These are phyloP conservation scores for Phytophthora cajani DNA, from an alignment of 352 stramenopile species.

Conservation along the genomic window DNA sequence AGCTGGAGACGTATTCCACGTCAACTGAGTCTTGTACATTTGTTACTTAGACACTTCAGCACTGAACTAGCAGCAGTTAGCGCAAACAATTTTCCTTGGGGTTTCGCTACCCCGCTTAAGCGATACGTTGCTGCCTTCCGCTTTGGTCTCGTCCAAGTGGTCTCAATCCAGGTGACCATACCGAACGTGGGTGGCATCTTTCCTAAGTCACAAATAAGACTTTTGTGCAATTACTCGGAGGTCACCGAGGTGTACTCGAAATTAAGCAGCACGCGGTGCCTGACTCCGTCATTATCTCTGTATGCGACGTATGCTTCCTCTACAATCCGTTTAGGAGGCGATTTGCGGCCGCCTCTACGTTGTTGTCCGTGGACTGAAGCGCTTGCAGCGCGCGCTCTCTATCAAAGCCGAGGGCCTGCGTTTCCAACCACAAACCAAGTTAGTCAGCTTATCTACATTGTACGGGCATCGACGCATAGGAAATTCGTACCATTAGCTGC, in stretches of 20 bases:
- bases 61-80: no score
- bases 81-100: no score
- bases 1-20: no score
- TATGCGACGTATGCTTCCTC: constrained; percentile 16
- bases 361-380: constrained; percentile 81
- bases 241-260: no score
- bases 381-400: constrained; percentile 72
- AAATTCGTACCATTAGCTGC: constrained; percentile 66
- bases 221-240: constrained; percentile 30
- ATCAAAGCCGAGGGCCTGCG: constrained; percentile 73
- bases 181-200: no score
- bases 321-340: constrained; percentile 60
- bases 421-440: background rate
- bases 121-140: no score
- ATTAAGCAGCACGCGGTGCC: constrained; percentile 16
- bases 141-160: no score
- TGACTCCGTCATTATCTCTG: constrained; percentile 18
- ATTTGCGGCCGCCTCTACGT: constrained; percentile 81
- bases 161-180: no score
- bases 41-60: no score
- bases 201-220: no score
- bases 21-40: no score
- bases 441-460: background rate
- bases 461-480: background rate
- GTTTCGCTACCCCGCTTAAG: no score